Conservation (phyloP, 208 protist genomes). For the Herpetomonas tarakana region DNA sequence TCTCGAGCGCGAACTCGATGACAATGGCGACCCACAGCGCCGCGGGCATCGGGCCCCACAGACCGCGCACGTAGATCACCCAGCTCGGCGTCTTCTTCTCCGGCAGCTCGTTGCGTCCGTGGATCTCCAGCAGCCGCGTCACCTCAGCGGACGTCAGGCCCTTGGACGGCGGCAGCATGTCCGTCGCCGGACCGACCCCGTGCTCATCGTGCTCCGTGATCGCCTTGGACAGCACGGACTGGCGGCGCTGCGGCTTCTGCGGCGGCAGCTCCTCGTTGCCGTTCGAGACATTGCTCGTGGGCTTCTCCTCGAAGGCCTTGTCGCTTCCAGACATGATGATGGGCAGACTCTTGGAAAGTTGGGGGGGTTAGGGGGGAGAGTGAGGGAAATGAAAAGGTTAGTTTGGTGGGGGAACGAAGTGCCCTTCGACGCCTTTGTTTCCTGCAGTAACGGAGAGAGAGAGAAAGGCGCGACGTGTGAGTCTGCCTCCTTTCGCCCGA, state of each 20-base stretch:
- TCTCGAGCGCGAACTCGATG: constrained; percentile 85
- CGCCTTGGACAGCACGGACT: constrained; percentile 77
- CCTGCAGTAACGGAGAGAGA: too few relatives aligned
- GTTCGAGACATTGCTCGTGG: constrained; percentile 19
- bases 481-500: too few relatives aligned
- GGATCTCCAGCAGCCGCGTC: constrained; percentile 53
- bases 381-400: too few relatives aligned
- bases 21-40: constrained; percentile 89
- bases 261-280: constrained; percentile 30
- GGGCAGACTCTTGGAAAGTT: too few relatives aligned
- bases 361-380: too few relatives aligned
- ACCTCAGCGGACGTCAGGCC: constrained; percentile 66
- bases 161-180: constrained; percentile 52
- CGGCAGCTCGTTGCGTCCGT: constrained; percentile 74
- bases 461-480: neutral
- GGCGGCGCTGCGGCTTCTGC: constrained; percentile 56
- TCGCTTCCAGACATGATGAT: constrained; percentile 1
- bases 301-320: constrained; percentile 27
- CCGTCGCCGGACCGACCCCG: constrained; percentile 11
- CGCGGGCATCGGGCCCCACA: constrained; percentile 87
- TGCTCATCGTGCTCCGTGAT: constrained; percentile 61
- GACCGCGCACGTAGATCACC: constrained; percentile 72
- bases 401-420: too few relatives aligned
- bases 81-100: constrained; percentile 76
- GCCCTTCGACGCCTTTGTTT: too few relatives aligned